Percentiles rank a stretch among this genome's conserved stretches.
Evolutionary conservation across 768 basidiomycete species (phyloP).

Genomic region (Amylocystis lapponica): DNA sequence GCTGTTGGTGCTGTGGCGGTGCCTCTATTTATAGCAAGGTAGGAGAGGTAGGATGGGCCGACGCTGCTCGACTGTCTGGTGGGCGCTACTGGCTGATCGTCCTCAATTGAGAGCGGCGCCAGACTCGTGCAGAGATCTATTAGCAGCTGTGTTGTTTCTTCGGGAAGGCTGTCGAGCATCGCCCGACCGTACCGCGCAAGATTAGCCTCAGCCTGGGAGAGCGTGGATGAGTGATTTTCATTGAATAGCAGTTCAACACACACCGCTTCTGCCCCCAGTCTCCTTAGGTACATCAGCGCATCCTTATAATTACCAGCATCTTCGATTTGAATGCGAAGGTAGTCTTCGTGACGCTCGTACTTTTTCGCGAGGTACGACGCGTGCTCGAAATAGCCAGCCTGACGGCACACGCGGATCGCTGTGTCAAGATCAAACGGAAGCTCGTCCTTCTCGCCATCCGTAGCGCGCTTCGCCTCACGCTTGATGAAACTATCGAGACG

Average conservation of each 20-base stretch:
- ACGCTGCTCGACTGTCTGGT: constrained; percentile 24
- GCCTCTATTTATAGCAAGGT: constrained; percentile 67
- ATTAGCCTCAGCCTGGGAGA: constrained; percentile 76
- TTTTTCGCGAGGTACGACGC: constrained; percentile 90
- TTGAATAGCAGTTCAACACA: constrained; percentile 3
- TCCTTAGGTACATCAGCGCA: constrained; percentile 75
- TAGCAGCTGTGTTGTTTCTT: constrained; percentile 85
- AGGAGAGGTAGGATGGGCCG: constrained; percentile 69
- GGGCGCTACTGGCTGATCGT: constrained; percentile 21
- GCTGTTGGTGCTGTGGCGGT: constrained; percentile 28
- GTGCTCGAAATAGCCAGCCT: constrained; percentile 94
- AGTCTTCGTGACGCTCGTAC: constrained; percentile 89
- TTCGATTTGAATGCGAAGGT: constrained; percentile 89
- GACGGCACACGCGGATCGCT: constrained; percentile 92
- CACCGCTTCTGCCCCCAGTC: constrained; percentile 74
- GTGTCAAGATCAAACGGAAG: constrained; percentile 97
- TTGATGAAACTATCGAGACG: constrained; percentile 91
- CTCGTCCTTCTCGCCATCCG: constrained; percentile 48
- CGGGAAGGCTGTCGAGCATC: constrained; percentile 74
- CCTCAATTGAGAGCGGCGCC: constrained; percentile 38
- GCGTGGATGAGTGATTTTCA: not conserved
- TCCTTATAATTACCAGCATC: constrained; percentile 80
- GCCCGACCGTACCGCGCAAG: constrained; percentile 84
- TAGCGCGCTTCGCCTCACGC: constrained; percentile 58
- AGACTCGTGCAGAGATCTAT: constrained; percentile 85